Conservation (phyloP, 75 land plant species). For the Pinus taeda region DNA sequence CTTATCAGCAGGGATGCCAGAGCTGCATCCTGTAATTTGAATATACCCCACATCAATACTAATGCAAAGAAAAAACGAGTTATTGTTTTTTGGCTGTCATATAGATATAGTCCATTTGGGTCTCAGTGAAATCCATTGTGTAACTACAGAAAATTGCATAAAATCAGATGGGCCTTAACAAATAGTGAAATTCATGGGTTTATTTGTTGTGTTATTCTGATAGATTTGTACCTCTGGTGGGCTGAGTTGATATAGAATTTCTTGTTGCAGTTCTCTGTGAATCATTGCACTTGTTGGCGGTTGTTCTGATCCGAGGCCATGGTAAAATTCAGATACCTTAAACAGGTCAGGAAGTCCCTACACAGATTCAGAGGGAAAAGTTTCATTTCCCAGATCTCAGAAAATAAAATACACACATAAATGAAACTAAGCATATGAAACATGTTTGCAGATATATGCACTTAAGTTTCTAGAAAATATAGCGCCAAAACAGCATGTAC, state of each 20-base stretch:
- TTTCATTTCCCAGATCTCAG: too few relatives aligned
- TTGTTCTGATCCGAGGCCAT: constrained; percentile 7
- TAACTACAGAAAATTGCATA: too few relatives aligned
- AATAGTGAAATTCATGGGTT: not conserved
- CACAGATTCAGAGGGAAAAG: not conserved
- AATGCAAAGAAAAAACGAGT: not conserved
- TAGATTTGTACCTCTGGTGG: constrained; percentile 5
- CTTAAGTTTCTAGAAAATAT: too few relatives aligned
- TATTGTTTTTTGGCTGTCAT: not conserved
- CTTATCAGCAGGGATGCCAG: constrained; percentile 21
- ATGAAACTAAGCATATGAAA: too few relatives aligned
- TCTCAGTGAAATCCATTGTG: too few relatives aligned
- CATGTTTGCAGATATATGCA: not conserved
- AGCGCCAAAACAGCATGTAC: too few relatives aligned
- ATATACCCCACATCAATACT: not conserved
- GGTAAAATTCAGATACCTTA: not conserved
- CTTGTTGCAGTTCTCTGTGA: not conserved
- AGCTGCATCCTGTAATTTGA: constrained; percentile 20
- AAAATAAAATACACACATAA: too few relatives aligned
- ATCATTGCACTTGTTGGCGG: not conserved
- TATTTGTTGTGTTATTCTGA: not conserved
- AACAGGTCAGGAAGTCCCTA: not conserved
- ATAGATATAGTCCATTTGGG: too few relatives aligned
- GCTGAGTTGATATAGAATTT: not conserved
- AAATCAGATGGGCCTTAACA: not conserved